phyloP scores from a whole-genome alignment of 495 filamentous ascomycete species.

The Hapsidospora chrysogenum region DNA sequence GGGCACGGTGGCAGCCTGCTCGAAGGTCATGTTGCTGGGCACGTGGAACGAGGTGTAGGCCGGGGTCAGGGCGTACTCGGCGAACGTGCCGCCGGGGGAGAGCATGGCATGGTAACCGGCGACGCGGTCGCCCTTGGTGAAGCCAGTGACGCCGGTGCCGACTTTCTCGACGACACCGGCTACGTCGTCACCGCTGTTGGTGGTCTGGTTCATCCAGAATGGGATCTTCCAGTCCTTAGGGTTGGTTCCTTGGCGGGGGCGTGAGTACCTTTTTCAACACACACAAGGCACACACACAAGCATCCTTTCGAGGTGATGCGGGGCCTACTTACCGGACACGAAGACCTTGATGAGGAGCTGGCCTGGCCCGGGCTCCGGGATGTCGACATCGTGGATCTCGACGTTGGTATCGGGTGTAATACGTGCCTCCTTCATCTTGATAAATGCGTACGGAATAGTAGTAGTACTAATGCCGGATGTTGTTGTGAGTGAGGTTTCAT shows the following conservation, averaged over 20 bases:
- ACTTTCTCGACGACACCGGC: slow-evolving; percentile 21
- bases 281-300: too few relatives aligned
- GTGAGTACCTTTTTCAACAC: too few relatives aligned
- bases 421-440: neutral
- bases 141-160: slow-evolving; percentile 21
- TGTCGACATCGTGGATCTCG: neutral
- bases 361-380: neutral
- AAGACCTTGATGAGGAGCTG: slow-evolving; percentile 6
- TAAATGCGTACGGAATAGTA: too few relatives aligned
- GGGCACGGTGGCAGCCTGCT: slow-evolving; percentile 4
- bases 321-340: too few relatives aligned
- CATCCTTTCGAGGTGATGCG: too few relatives aligned
- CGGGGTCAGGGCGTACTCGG: slow-evolving; percentile 22
- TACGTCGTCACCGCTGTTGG: slow-evolving; percentile 24
- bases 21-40: slow-evolving; percentile 20
- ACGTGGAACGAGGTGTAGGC: slow-evolving; percentile 22
- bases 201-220: neutral
- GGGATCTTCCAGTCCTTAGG: slow-evolving; percentile 17
- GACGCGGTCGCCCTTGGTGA: slow-evolving; percentile 24
- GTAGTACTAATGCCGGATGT: too few relatives aligned
- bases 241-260: too few relatives aligned
- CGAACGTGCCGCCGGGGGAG: slow-evolving; percentile 14
- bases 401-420: slow-evolving; percentile 13
- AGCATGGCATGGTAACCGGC: slow-evolving; percentile 19
- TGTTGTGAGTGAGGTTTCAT: too few relatives aligned